These are phyloP conservation scores for Immersiella caudata DNA, from an alignment of 495 filamentous ascomycete species.

Conservation along the genomic window DNA sequence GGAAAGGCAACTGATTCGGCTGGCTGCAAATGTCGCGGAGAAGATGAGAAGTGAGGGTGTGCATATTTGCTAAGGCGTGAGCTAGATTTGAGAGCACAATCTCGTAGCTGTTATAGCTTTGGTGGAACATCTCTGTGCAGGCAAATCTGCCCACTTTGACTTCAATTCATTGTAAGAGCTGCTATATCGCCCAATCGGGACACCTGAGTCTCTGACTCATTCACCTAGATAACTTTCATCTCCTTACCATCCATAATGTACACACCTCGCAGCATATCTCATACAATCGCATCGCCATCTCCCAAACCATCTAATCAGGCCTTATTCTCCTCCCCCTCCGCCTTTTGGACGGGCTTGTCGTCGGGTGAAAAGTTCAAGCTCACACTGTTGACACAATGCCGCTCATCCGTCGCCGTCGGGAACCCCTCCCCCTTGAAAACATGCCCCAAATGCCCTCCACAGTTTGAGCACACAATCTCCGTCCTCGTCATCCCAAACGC, in stretches of 20 bases:
- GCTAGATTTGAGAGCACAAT: neutral
- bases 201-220: too few species aligned
- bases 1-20: conserved; percentile 11
- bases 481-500: conserved; percentile 81
- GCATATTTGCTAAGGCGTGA: neutral
- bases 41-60: conserved; percentile 23
- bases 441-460: conserved; percentile 94
- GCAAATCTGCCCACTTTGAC: too few species aligned
- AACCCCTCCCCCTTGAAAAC: conserved; percentile 97
- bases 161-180: neutral
- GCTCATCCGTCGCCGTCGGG: conserved; percentile 87
- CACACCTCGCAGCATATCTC: neutral
- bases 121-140: too few species aligned
- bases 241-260: neutral
- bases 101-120: too few species aligned
- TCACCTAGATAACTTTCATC: too few species aligned
- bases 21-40: conserved; percentile 12
- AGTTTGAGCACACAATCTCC: conserved; percentile 92
- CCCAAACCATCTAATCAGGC: conserved; percentile 2
- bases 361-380: conserved; percentile 79
- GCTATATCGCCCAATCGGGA: too few species aligned
- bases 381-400: conserved; percentile 95
- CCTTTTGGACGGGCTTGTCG: conserved; percentile 53
- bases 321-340: conserved; percentile 34
- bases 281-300: neutral